Conservation (phyloP, 2,329 filamentous ascomycete species). For the Aspergillus fijiensis region DNA sequence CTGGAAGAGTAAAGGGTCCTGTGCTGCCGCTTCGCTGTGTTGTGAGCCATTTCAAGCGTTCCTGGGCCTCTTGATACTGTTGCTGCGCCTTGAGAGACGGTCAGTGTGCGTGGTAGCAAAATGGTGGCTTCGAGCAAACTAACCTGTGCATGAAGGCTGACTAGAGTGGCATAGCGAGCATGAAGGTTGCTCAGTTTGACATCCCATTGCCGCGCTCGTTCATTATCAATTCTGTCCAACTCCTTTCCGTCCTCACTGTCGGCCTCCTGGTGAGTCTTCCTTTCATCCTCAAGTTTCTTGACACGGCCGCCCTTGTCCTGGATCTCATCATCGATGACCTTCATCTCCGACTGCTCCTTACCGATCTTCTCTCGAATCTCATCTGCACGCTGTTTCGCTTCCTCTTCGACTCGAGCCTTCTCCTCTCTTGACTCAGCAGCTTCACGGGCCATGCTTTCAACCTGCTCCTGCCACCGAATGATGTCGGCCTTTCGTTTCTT, state of each 20-base stretch:
- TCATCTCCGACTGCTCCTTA: conserved; percentile 51
- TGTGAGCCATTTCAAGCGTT: conserved; percentile 45
- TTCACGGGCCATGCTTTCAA: conserved; percentile 52
- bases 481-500: conserved; percentile 62
- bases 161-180: conserved; percentile 44
- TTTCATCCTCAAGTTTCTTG: conserved; percentile 61
- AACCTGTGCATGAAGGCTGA: conserved; percentile 42
- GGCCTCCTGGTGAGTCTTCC: conserved; percentile 50
- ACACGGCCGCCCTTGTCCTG: conserved; percentile 60
- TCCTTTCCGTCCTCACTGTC: conserved; percentile 53
- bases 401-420: conserved; percentile 42
- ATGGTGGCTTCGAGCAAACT: conserved; percentile 4
- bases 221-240: conserved; percentile 50
- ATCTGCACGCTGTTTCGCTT: conserved; percentile 40
- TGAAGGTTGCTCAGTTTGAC: conserved; percentile 44
- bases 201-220: conserved; percentile 50
- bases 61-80: conserved; percentile 48
- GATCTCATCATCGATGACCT: conserved; percentile 60
- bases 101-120: conserved; percentile 6
- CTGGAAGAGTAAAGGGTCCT: conserved; percentile 42
- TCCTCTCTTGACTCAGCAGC: conserved; percentile 47
- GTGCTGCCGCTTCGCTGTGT: conserved; percentile 38
- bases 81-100: conserved; percentile 34
- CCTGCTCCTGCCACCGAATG: conserved; percentile 57
- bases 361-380: conserved; percentile 47